Conservation (phyloP, 1,284 basidiomycete species). For the Pseudozyma tsukubaensis region DNA sequence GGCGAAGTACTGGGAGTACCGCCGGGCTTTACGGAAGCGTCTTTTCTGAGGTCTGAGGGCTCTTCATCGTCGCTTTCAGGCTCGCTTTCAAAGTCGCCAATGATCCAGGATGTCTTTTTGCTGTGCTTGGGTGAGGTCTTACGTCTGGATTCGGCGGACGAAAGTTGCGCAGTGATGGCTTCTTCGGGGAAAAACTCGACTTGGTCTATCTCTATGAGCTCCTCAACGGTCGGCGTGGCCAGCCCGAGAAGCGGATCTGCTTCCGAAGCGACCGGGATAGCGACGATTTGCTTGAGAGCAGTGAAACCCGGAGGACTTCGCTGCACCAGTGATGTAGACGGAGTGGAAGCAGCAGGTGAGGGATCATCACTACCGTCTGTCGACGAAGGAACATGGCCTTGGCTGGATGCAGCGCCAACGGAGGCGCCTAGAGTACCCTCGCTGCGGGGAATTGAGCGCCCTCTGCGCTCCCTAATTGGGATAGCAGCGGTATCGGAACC, state of each 20-base stretch:
- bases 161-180: conserved; percentile 25
- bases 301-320: conserved; percentile 33
- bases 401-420: conserved; percentile 24
- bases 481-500: conserved; percentile 19
- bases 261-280: conserved; percentile 32
- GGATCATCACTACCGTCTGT: conserved; percentile 38
- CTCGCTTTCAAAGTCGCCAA: conserved; percentile 47
- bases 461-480: conserved; percentile 21
- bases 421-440: conserved; percentile 5
- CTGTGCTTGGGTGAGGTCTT: conserved; percentile 29
- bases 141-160: conserved; percentile 9
- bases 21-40: conserved; percentile 1
- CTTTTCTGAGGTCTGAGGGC: not conserved
- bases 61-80: conserved; percentile 36
- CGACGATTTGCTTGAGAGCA: conserved; percentile 29
- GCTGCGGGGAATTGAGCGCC: conserved; percentile 6
- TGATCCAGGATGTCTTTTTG: conserved; percentile 49
- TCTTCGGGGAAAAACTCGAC: conserved; percentile 45
- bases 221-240: conserved; percentile 38
- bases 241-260: conserved; percentile 34
- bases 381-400: conserved; percentile 27
- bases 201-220: conserved; percentile 41
- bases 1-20: conserved; percentile 21
- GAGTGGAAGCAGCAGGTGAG: conserved; percentile 33
- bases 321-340: conserved; percentile 40